phyloP scores from a whole-genome alignment of 2,329 filamentous ascomycete genomes.

The Exophiala mesophila region DNA sequence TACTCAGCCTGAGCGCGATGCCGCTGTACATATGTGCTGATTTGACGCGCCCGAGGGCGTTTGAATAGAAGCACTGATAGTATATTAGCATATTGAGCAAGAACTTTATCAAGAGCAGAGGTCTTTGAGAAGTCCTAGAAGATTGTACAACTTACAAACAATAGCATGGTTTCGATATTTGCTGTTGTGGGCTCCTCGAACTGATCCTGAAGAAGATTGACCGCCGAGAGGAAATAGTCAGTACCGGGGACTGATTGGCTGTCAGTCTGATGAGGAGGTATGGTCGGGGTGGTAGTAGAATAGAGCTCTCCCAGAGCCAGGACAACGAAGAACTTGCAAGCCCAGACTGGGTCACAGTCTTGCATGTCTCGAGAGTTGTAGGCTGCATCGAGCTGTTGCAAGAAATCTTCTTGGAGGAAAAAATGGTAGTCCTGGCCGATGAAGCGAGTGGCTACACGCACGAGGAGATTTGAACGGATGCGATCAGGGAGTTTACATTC shows the following conservation, averaged over 20 bases:
- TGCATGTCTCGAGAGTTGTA: neutral
- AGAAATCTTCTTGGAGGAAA: neutral
- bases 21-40: slow-evolving; percentile 52
- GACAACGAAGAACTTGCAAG: neutral
- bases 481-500: neutral
- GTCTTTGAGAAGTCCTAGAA: too few species aligned
- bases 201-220: slow-evolving; percentile 51
- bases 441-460: neutral
- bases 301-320: neutral
- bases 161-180: slow-evolving; percentile 50
- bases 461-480: neutral
- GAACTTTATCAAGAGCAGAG: too few species aligned
- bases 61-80: slow-evolving; percentile 51
- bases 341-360: too few species aligned
- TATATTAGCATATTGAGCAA: too few species aligned
- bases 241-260: neutral
- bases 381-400: neutral
- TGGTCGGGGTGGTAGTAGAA: neutral
- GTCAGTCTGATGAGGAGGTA: neutral
- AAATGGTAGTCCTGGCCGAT: neutral
- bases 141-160: slow-evolving; percentile 41
- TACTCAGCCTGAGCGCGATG: slow-evolving; percentile 52
- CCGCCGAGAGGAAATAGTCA: slow-evolving; percentile 48
- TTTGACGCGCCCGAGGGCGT: slow-evolving; percentile 51
- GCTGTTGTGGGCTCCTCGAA: slow-evolving; percentile 51